Evolutionary conservation across 495 filamentous ascomycete species (phyloP).

Genomic region (Trichocladium antarcticum): DNA sequence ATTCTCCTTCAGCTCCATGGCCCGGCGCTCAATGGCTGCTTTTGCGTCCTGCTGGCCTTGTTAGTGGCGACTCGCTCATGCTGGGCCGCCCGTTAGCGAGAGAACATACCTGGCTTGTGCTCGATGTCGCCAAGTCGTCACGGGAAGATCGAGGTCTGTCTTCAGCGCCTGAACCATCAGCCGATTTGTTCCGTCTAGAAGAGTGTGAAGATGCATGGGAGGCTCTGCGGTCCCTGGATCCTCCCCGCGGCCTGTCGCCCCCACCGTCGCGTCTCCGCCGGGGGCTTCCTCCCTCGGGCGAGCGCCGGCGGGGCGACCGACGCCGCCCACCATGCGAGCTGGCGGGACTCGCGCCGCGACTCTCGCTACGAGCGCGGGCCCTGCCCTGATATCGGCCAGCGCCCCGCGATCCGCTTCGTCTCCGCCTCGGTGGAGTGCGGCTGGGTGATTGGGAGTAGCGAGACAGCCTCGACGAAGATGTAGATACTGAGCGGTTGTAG

Average conservation of each 20-base stretch:
- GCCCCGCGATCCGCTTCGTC: slow-evolving; percentile 30
- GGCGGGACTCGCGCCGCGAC: slow-evolving; percentile 16
- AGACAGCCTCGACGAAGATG: slow-evolving; percentile 19
- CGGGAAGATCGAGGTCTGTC: slow-evolving; percentile 35
- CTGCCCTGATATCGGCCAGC: slow-evolving; percentile 1
- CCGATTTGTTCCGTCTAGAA: slow-evolving; percentile 39
- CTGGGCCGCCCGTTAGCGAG: too few relatives aligned
- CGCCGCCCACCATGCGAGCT: slow-evolving; percentile 36
- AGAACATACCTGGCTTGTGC: slow-evolving; percentile 33
- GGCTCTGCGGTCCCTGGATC: slow-evolving; percentile 11
- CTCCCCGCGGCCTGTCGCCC: slow-evolving; percentile 8
- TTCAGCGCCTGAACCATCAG: slow-evolving; percentile 55
- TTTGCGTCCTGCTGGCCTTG: slow-evolving; percentile 13
- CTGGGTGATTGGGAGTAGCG: slow-evolving; percentile 31
- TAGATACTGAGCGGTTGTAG: slow-evolving; percentile 40
- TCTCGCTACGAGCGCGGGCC: slow-evolving; percentile 28
- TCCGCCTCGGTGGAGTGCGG: slow-evolving; percentile 33
- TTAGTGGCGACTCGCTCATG: background rate
- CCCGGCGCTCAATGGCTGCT: slow-evolving; percentile 47
- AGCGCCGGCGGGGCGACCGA: slow-evolving; percentile 44
- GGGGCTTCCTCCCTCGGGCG: slow-evolving; percentile 4
- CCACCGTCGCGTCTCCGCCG: background rate
- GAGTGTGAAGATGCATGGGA: slow-evolving; percentile 43
- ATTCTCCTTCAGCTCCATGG: slow-evolving; percentile 56
- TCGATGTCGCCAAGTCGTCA: slow-evolving; percentile 21